These are phyloP conservation scores for Plantago lanceolata DNA, from an alignment of 305 asterid genomes.

Conservation along the genomic window DNA sequence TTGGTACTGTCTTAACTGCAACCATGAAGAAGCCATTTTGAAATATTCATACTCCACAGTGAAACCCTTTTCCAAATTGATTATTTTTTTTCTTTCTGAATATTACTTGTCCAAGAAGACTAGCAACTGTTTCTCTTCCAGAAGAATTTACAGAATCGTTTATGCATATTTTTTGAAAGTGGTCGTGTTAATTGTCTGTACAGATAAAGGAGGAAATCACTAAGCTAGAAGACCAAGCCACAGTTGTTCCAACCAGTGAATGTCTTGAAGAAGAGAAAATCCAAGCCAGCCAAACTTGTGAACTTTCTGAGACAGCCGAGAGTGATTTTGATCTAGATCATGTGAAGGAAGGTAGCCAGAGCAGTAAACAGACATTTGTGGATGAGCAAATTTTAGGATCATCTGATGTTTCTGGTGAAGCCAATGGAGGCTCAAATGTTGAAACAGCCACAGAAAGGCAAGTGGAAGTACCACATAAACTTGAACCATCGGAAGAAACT, in stretches of 20 bases:
- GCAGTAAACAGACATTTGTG: conserved; percentile 25
- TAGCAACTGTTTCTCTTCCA: conserved; percentile 2
- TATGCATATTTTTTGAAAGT: conserved; percentile 16
- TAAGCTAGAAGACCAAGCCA: conserved; percentile 21
- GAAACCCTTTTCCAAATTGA: not conserved
- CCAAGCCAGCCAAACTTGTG: conserved; percentile 24
- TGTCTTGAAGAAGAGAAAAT: conserved; percentile 23
- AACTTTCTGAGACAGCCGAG: conserved; percentile 21
- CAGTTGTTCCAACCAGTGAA: conserved; percentile 18
- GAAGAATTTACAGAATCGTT: conserved; percentile 3
- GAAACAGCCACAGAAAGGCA: not conserved
- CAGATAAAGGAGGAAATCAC: conserved; percentile 36
- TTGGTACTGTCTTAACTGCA: no score
- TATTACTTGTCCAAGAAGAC: conserved; percentile 4
- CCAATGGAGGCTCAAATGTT: conserved; percentile 5
- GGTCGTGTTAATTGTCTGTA: conserved; percentile 8
- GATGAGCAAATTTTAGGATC: conserved; percentile 32
- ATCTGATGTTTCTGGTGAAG: conserved; percentile 33
- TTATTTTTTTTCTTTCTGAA: no score
- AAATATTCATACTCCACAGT: not conserved
- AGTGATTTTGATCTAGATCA: conserved; percentile 13
- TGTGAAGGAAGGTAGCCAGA: conserved; percentile 13
- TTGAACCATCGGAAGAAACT: conserved; percentile 1
- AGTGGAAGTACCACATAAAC: conserved; percentile 15
- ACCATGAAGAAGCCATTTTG: not conserved